Evolutionary conservation across 768 basidiomycete species (phyloP), one percentile per base, ranked within the genome.

Genomic region (Holtermanniella nyarrowii): DNA sequence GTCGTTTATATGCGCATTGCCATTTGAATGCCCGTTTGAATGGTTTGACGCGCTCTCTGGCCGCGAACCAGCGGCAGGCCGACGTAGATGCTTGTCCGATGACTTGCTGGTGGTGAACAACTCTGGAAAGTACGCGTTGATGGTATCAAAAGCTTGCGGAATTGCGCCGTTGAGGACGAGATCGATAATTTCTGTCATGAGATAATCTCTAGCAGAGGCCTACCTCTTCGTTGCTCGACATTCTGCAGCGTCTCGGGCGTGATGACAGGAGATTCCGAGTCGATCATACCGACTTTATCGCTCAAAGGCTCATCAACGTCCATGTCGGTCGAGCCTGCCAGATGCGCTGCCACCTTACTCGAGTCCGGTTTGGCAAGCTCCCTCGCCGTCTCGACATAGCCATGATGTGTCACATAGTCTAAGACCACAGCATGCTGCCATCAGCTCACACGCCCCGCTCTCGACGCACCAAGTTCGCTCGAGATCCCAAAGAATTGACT

Each of bases 81-180:
- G n/a, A n/a, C n/a, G n/a, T n/a, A n/a, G n/a, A n/a, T n/a, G n/a
- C n/a, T n/a, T n/a, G n/a, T n/a, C n/a, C 10, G 31, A 37, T 37
- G 31, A 37, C 31, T 7, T 7, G 31, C 10, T 16, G 16, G 10
- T 37, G 7, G 31, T 37, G 68, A 88, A 77, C 11, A 90, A 86
- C 12, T 76, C 65, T 7, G 89, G 88, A 61, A 88, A 95, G 60
- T 88, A 77, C 22, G 73, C 69, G 55, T 86, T 78, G 39, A 93
- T 74, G 16, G 83, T 74, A 2, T 73, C 74, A 13, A 77, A 81
- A 2, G 88, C 87, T 23, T 82, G 78, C 49, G 81, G 78, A 31
- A 91, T 79, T n/a, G 77, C 77, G 13, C 90, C 90, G 1, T 78
- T 78, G 7, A 91, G 78, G 22, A 93, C 82, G 57, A 77, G 74